A percentile compares a stretch with the other conserved stretches of the same genome.
phyloP scores from a whole-genome alignment of 2,329 filamentous ascomycete genomes.

The Purpureocillium takamizusanense region DNA sequence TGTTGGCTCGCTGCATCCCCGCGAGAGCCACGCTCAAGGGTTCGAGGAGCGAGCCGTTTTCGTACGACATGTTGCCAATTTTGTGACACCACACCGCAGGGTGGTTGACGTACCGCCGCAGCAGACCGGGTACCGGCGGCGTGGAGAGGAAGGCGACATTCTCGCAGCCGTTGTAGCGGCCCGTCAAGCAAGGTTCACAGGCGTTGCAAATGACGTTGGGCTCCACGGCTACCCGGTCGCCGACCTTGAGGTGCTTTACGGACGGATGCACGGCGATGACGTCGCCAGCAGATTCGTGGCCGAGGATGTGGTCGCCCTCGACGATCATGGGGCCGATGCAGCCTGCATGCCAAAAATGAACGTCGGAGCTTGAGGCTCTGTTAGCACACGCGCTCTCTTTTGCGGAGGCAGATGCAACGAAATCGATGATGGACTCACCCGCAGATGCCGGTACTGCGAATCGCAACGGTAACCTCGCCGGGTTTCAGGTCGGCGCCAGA shows the following conservation, averaged over 20 bases:
- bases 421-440: constrained; percentile 44
- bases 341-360: constrained; percentile 95
- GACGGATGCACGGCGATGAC: constrained; percentile 74
- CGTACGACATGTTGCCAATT: constrained; percentile 84
- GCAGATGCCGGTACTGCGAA: constrained; percentile 94
- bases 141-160: constrained; percentile 81
- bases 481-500: constrained; percentile 59
- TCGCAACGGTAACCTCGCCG: constrained; percentile 79
- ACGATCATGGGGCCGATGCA: constrained; percentile 97
- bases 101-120: constrained; percentile 91
- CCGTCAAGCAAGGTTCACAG: constrained; percentile 86
- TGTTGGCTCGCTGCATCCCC: constrained; percentile 72
- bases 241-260: constrained; percentile 67
- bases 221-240: constrained; percentile 89
- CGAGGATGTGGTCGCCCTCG: constrained; percentile 77
- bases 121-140: constrained; percentile 76
- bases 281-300: constrained; percentile 85
- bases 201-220: constrained; percentile 86
- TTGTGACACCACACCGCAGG: constrained; percentile 94
- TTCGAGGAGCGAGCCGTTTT: constrained; percentile 85
- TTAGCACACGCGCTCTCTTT: constrained; percentile 1
- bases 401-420: no score
- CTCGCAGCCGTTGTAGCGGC: constrained; percentile 92
- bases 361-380: constrained; percentile 57
- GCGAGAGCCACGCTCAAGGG: constrained; percentile 84